Evolutionary conservation across 2,329 filamentous ascomycete genomes (phyloP).

Genomic region (Venturia aucupariae): DNA sequence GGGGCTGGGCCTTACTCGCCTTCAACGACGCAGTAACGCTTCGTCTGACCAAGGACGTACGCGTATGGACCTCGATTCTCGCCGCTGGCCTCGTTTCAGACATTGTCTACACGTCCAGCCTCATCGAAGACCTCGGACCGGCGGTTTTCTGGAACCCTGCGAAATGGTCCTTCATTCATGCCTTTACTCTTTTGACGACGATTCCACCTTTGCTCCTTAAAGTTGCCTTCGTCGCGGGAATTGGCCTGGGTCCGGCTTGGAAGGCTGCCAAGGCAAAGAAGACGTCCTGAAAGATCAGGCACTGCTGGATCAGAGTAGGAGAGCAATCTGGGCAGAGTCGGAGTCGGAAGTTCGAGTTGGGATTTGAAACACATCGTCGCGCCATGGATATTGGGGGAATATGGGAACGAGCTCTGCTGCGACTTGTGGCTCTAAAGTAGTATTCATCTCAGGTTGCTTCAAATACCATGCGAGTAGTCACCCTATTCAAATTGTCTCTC

Average conservation of each 20-base stretch:
- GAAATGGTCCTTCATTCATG: conserved; percentile 2
- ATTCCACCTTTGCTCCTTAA: background rate
- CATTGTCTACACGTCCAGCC: conserved; percentile 9
- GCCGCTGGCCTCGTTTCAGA: conserved; percentile 4
- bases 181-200: background rate
- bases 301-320: too few species aligned
- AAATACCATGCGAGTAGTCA: too few species aligned
- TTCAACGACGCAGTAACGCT: conserved; percentile 11
- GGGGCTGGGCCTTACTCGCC: conserved; percentile 10
- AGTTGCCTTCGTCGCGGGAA: background rate
- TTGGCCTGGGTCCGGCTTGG: background rate
- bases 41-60: conserved; percentile 1
- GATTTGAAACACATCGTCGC: background rate
- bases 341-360: too few species aligned
- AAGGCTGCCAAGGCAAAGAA: background rate
- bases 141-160: conserved; percentile 1
- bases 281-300: too few species aligned
- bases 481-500: too few species aligned
- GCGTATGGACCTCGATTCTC: conserved; percentile 9
- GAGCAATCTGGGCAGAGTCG: too few species aligned
- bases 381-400: too few species aligned
- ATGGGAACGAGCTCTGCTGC: too few species aligned
- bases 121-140: conserved; percentile 10
- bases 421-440: too few species aligned
- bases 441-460: too few species aligned